phyloP scores from a whole-genome alignment of 1,284 basidiomycete species.

The Malassezia slooffiae region DNA sequence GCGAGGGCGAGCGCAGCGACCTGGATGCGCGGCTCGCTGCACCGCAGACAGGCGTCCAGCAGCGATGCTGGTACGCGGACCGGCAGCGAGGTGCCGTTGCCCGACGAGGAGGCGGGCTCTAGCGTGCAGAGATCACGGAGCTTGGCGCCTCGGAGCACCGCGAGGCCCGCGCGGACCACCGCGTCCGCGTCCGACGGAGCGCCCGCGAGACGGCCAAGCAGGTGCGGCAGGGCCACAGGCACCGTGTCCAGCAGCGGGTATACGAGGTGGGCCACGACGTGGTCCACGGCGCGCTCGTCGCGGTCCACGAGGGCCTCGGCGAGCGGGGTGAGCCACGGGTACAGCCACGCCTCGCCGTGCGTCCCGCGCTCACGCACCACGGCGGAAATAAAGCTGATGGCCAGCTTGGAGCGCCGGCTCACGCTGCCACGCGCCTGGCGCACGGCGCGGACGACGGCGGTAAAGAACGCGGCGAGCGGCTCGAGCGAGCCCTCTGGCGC shows the following conservation, averaged over 20 bases:
- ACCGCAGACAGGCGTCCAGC: slow-evolving; percentile 24
- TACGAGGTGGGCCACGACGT: slow-evolving; percentile 12
- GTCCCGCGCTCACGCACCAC: too few species aligned
- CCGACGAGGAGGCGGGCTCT: not conserved
- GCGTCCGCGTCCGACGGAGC: not conserved
- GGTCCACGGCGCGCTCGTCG: slow-evolving; percentile 8
- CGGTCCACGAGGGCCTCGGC: not conserved
- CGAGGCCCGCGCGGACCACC: not conserved
- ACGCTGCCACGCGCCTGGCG: slow-evolving; percentile 8
- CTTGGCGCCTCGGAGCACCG: slow-evolving; percentile 12
- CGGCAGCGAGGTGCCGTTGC: slow-evolving; percentile 7
- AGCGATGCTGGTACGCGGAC: slow-evolving; percentile 19
- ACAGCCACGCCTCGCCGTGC: too few species aligned
- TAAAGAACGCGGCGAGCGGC: slow-evolving; percentile 2
- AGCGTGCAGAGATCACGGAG: slow-evolving; percentile 2
- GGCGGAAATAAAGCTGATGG: slow-evolving; percentile 4
- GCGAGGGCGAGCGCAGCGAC: slow-evolving; percentile 26
- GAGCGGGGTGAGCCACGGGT: slow-evolving; percentile 4
- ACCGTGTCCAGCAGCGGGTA: slow-evolving; percentile 8
- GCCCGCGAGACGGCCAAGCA: not conserved
- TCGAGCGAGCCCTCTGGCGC: too few species aligned
- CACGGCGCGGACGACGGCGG: slow-evolving; percentile 6
- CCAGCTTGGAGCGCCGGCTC: slow-evolving; percentile 8
- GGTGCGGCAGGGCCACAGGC: not conserved
- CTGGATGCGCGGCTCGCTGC: slow-evolving; percentile 23